phyloP scores from a whole-genome alignment of 1,284 basidiomycete genomes.

The Pterulicium gracile region DNA sequence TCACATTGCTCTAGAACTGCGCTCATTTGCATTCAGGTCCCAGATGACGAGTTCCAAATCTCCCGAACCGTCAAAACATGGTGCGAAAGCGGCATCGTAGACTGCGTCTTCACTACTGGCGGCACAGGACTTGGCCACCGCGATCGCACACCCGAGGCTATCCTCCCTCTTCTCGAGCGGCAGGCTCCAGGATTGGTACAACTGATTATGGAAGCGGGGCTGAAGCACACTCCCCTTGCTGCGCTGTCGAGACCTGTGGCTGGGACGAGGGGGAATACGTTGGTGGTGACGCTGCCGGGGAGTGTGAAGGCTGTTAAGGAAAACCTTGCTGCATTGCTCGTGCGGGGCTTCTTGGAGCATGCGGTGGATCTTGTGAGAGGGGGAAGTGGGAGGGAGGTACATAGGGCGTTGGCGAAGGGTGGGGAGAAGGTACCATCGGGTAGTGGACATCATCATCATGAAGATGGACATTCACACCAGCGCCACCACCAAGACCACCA shows the following conservation, averaged over 20 bases:
- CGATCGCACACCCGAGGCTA: slow-evolving; percentile 77
- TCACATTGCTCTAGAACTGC: too few relatives aligned
- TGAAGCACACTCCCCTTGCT: slow-evolving; percentile 69
- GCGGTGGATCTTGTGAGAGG: slow-evolving; percentile 70
- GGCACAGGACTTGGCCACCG: slow-evolving; percentile 79
- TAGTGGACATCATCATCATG: slow-evolving; percentile 21
- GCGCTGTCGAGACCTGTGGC: slow-evolving; percentile 76
- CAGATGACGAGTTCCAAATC: slow-evolving; percentile 53
- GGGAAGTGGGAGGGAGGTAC: slow-evolving; percentile 52
- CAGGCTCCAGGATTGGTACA: slow-evolving; percentile 75
- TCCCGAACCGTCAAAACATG: slow-evolving; percentile 34
- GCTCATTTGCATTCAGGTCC: slow-evolving; percentile 20
- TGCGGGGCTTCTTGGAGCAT: slow-evolving; percentile 48
- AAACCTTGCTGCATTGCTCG: slow-evolving; percentile 56
- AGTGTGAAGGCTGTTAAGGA: slow-evolving; percentile 79
- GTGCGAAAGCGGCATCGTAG: slow-evolving; percentile 33
- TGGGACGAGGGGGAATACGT: slow-evolving; percentile 55
- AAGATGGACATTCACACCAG: too few relatives aligned
- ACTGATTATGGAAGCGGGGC: slow-evolving; percentile 55
- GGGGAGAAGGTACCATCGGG: slow-evolving; percentile 9
- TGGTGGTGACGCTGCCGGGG: slow-evolving; percentile 76
- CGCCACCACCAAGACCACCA: slow-evolving; percentile 34
- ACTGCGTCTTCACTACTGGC: slow-evolving; percentile 74
- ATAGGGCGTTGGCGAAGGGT: slow-evolving; percentile 28
- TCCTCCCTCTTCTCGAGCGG: slow-evolving; percentile 61